Evolutionary conservation across 495 filamentous ascomycete genomes (phyloP).

Genomic region (Aspergillus ellipticus): DNA sequence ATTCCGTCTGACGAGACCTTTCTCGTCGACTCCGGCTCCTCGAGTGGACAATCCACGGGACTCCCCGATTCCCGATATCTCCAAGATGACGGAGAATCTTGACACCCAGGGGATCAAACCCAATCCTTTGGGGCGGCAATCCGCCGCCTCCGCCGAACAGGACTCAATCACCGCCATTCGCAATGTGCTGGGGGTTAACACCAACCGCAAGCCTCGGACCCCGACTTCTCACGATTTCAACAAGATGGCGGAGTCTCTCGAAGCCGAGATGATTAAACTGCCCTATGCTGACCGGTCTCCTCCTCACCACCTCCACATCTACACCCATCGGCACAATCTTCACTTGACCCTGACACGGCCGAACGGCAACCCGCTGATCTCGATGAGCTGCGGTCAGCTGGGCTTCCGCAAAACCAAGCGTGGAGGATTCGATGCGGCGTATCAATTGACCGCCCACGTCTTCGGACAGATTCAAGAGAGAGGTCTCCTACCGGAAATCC

Average conservation of each 20-base stretch:
- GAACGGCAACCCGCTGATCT: slow-evolving; percentile 70
- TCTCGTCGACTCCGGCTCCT: slow-evolving; percentile 27
- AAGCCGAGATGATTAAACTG: slow-evolving; percentile 37
- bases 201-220: slow-evolving; percentile 11
- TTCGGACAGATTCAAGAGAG: slow-evolving; percentile 74
- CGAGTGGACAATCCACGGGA: too few species aligned
- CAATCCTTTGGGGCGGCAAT: slow-evolving; percentile 9
- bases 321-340: slow-evolving; percentile 83
- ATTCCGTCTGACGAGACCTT: slow-evolving; percentile 20
- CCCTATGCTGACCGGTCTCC: slow-evolving; percentile 36
- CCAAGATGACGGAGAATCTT: slow-evolving; percentile 31
- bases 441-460: slow-evolving; percentile 77
- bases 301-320: slow-evolving; percentile 85
- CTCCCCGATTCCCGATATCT: too few species aligned
- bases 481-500: slow-evolving; percentile 57
- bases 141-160: background rate
- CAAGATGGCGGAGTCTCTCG: slow-evolving; percentile 33
- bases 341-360: slow-evolving; percentile 84
- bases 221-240: slow-evolving; percentile 31
- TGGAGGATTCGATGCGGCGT: slow-evolving; percentile 86
- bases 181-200: slow-evolving; percentile 30
- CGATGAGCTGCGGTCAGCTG: slow-evolving; percentile 73
- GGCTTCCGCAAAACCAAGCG: slow-evolving; percentile 79
- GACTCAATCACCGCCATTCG: slow-evolving; percentile 32
- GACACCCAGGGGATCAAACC: slow-evolving; percentile 38